phyloP scores from a whole-genome alignment of 164 flowering plant genomes.

The Taxillus chinensis region DNA sequence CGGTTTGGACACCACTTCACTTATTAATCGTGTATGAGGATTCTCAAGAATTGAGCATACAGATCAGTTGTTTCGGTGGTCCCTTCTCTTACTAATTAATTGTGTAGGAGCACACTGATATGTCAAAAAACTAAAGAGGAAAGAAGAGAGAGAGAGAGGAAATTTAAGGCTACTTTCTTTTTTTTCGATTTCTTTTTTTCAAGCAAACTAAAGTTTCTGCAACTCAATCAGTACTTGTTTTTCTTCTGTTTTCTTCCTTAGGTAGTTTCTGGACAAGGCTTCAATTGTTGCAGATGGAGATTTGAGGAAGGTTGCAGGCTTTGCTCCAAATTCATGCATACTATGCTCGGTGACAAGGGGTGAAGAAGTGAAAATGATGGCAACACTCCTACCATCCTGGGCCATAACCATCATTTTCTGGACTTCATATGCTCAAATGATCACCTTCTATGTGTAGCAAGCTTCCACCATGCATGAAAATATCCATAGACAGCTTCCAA shows the following conservation, averaged over 20 bases:
- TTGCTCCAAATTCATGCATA: constrained; percentile 58
- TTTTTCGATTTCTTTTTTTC: no score
- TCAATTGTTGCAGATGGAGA: constrained; percentile 44
- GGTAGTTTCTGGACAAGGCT: constrained; percentile 73
- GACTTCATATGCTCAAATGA: constrained; percentile 86
- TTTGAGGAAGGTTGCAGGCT: constrained; percentile 15
- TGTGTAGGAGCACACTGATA: no score
- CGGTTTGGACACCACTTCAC: constrained; percentile 10
- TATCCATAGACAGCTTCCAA: constrained; percentile 51
- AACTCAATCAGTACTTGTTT: not conserved
- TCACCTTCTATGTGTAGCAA: constrained; percentile 81
- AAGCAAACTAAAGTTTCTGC: no score
- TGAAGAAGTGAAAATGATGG: constrained; percentile 79
- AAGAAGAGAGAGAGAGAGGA: no score
- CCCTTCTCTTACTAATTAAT: constrained; percentile 2
- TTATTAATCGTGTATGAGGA: constrained; percentile 65
- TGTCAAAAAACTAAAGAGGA: no score
- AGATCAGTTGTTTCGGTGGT: constrained; percentile 47
- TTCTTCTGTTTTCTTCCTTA: not conserved
- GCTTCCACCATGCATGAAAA: constrained; percentile 73
- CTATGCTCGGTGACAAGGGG: constrained; percentile 54
- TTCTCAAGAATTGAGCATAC: constrained; percentile 40
- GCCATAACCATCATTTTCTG: constrained; percentile 79
- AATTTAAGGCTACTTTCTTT: constrained; percentile 12
- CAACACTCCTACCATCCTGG: constrained; percentile 56